phyloP scores from a whole-genome alignment of 306 rosid genomes.

The Begonia masoniana region DNA sequence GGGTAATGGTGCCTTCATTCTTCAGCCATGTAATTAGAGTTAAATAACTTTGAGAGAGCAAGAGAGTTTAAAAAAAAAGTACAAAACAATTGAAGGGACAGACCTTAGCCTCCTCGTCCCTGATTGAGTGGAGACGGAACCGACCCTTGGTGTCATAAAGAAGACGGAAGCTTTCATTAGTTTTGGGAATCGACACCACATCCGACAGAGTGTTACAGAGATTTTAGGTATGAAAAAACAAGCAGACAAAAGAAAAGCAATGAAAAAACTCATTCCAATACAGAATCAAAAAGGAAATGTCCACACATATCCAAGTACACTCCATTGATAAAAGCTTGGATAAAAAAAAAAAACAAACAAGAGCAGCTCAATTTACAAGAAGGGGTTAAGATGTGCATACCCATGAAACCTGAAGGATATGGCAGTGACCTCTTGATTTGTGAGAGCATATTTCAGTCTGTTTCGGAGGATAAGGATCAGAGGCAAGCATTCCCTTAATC shows the following conservation, averaged over 20 bases:
- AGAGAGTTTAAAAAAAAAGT: background rate
- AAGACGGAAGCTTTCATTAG: constrained; percentile 69
- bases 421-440: constrained; percentile 38
- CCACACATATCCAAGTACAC: too few relatives aligned
- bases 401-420: constrained; percentile 49
- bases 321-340: too few relatives aligned
- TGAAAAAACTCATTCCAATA: background rate
- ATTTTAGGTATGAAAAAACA: too few relatives aligned
- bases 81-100: background rate
- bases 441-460: constrained; percentile 46
- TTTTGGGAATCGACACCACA: constrained; percentile 70
- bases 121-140: constrained; percentile 64
- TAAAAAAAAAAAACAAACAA: background rate
- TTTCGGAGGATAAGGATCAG: constrained; percentile 38
- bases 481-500: constrained; percentile 46
- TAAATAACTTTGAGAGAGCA: background rate
- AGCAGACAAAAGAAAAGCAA: background rate
- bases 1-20: too few relatives aligned
- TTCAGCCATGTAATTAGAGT: background rate
- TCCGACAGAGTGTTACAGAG: constrained; percentile 12
- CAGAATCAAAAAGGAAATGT: too few relatives aligned
- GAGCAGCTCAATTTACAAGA: background rate
- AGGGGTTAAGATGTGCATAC: constrained; percentile 13
- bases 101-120: constrained; percentile 81
- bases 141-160: constrained; percentile 82